Evolutionary conservation across 2,329 filamentous ascomycete species (phyloP).

Genomic region (Fusarium sp.): DNA sequence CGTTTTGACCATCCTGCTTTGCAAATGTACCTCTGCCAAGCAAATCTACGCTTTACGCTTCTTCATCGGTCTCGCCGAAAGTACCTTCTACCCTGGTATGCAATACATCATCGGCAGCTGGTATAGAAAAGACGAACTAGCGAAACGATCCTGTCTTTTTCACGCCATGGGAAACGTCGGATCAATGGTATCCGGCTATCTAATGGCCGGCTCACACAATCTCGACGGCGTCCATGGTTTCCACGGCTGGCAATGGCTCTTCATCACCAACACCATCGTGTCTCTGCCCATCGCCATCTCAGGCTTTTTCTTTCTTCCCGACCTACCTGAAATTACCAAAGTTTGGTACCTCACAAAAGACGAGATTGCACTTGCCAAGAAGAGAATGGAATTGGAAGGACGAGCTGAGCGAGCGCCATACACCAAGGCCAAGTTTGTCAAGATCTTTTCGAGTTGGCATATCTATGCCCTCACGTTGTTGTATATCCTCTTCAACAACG

Average conservation of each 20-base stretch:
- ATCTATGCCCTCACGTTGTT: conserved; percentile 69
- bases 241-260: conserved; percentile 60
- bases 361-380: conserved; percentile 45
- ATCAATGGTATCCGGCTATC: conserved; percentile 48
- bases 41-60: conserved; percentile 56
- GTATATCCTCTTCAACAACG: conserved; percentile 76
- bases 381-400: conserved; percentile 56
- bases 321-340: conserved; percentile 44
- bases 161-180: conserved; percentile 50
- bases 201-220: conserved; percentile 56
- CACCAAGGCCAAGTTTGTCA: conserved; percentile 64
- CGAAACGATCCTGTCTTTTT: conserved; percentile 57
- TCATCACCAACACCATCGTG: conserved; percentile 53
- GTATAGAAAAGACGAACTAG: conserved; percentile 59
- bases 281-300: conserved; percentile 50
- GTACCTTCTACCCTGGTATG: conserved; percentile 54
- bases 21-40: conserved; percentile 48
- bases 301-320: conserved; percentile 50
- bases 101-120: conserved; percentile 41
- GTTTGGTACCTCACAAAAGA: conserved; percentile 46
- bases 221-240: conserved; percentile 57
- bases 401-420: conserved; percentile 56
- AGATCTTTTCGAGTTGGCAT: conserved; percentile 74
- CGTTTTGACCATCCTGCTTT: conserved; percentile 46
- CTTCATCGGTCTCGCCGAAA: conserved; percentile 57